Percentiles rank a stretch among this genome's conserved stretches.
Conservation (phyloP, 768 basidiomycete genomes). For the Cystofilobasidium macerans region DNA sequence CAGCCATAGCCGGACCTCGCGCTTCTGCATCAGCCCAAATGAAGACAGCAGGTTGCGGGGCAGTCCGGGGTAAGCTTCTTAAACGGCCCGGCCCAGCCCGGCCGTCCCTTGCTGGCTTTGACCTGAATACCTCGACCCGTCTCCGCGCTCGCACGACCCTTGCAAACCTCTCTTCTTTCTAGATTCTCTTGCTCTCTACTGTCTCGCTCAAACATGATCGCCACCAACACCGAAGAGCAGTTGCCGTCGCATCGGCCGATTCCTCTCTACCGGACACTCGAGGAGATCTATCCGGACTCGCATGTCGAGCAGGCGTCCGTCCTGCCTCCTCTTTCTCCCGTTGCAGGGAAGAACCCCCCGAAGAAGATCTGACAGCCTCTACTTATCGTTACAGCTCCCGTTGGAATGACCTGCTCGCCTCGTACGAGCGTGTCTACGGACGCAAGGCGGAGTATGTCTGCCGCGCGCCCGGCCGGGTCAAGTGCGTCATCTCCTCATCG, state of each 20-base stretch:
- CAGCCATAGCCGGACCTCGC: too few species aligned
- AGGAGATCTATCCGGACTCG: constrained; percentile 48
- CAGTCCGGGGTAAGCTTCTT: too few species aligned
- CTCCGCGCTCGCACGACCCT: too few species aligned
- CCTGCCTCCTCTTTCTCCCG: not conserved
- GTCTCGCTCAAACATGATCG: not conserved
- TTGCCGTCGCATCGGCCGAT: constrained; percentile 38
- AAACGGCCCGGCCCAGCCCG: too few species aligned
- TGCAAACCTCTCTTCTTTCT: not conserved
- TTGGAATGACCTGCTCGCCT: constrained; percentile 52
- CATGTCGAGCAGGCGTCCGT: constrained; percentile 43
- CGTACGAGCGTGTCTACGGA: constrained; percentile 57
- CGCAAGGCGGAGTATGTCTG: constrained; percentile 58
- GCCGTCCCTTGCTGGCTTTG: too few species aligned
- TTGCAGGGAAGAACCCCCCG: not conserved
- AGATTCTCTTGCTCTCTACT: too few species aligned
- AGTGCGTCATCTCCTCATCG: constrained; percentile 41
- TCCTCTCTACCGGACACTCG: constrained; percentile 52
- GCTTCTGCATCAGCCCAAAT: too few species aligned
- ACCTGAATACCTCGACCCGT: too few species aligned
- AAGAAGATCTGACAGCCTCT: too few species aligned
- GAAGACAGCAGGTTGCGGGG: too few species aligned
- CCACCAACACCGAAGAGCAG: not conserved
- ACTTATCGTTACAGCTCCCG: constrained; percentile 29
- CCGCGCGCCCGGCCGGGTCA: constrained; percentile 69